Conservation (phyloP, 345 rosid species). For the Abelmoschus esculentus region DNA sequence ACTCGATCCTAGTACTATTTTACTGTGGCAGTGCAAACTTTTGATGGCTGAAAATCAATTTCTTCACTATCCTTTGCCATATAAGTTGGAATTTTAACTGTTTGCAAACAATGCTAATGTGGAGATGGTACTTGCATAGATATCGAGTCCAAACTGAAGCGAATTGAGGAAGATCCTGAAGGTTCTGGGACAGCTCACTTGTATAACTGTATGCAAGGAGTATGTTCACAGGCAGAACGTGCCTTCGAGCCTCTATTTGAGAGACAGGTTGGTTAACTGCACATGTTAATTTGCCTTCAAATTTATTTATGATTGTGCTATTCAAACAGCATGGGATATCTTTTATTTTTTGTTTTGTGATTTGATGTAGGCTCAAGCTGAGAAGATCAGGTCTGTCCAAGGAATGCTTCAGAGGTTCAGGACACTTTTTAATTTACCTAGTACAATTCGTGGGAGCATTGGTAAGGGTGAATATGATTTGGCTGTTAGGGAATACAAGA, state of each 20-base stretch:
- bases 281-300: constrained; percentile 1
- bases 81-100: background rate
- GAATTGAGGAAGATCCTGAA: constrained; percentile 96
- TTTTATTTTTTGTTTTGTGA: constrained; percentile 14
- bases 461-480: constrained; percentile 95
- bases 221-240: constrained; percentile 63
- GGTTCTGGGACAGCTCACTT: constrained; percentile 90
- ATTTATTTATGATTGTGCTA: background rate
- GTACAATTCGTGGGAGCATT: constrained; percentile 86
- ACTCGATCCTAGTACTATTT: constrained; percentile 11
- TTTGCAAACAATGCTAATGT: constrained; percentile 14
- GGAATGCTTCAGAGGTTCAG: constrained; percentile 98
- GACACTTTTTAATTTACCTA: constrained; percentile 88
- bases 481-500: constrained; percentile 96
- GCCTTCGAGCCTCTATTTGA: constrained; percentile 95
- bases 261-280: constrained; percentile 67
- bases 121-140: constrained; percentile 36
- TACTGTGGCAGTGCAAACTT: background rate
- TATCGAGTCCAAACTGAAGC: constrained; percentile 87
- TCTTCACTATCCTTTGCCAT: constrained; percentile 7
- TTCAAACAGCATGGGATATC: background rate
- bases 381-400: constrained; percentile 96
- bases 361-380: constrained; percentile 77
- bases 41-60: constrained; percentile 8
- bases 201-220: constrained; percentile 74